Evolutionary conservation across 2,329 filamentous ascomycete genomes (phyloP), one percentile per base, ranked within the genome.

Genomic region (Zymoseptoria brevis): DNA sequence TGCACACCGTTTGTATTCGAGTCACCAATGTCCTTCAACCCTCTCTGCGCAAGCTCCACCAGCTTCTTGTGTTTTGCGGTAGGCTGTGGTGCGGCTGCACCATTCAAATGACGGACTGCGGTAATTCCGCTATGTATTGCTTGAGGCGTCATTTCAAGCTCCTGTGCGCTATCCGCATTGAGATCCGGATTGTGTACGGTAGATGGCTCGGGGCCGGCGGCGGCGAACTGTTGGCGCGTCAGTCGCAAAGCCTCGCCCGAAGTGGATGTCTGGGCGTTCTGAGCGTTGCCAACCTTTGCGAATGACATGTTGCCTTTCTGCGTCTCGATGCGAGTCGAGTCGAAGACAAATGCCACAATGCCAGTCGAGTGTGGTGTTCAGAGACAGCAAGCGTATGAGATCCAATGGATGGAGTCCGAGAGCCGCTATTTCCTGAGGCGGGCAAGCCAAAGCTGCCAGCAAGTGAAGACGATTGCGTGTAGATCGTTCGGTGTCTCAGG

Each of bases 381-480:
- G 57, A 57, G 56, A 57, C 54, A 58, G 58, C 49, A 45, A 57
- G 48, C 54, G 55, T 54, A 35, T 26, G 48, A 53, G 52, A 54
- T 22, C 53, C 52, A 56, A 58, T 56, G 53, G 50, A 56, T 50
- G 57, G 59, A 62, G 56, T 62, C 64, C 66, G 62, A 70, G 70
- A 72, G 69, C 69, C 69, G 69, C 69, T 70, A 66, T 70, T 71
- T 71, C 71, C 69, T 72, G 71, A 71, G 68, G 63, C 63, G 60
- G 64, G 66, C 70, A 58, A 68, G 67, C 66, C 55, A 58, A 60
- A 59, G 66, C 66, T 68, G 66, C 69, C 66, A 67, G 61, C 68
- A 64, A 67, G 67, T 70, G 68, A 66, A 51, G 51, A 57, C 50
- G 60, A 57, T 53, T 64, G 56, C 56, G 55, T 49, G 50, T 59